These are phyloP conservation scores for Salix viminalis DNA, from an alignment of 345 rosid genomes.

Conservation along the genomic window DNA sequence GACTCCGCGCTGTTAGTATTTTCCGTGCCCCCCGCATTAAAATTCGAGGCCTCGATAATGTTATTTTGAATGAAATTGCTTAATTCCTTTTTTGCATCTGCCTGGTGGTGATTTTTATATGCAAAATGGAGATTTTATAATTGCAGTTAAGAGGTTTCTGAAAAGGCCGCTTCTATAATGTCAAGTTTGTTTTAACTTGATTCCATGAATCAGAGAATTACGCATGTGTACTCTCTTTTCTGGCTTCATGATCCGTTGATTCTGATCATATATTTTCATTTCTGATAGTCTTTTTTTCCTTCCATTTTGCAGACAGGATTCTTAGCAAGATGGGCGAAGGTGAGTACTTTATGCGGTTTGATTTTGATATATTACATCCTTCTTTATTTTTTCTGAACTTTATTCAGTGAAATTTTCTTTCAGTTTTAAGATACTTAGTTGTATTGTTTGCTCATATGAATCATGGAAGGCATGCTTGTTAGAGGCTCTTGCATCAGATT, in stretches of 20 bases:
- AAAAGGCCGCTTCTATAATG: not conserved
- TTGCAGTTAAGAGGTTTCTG: not conserved
- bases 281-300: constrained; percentile 10
- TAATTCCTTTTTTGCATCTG: not conserved
- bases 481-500: not conserved
- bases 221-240: too few relatives aligned
- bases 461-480: not conserved
- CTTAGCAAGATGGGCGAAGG: constrained; percentile 91
- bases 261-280: not conserved
- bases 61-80: not conserved
- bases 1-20: constrained; percentile 56
- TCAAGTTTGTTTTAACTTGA: not conserved
- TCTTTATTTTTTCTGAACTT: not conserved
- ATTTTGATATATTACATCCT: not conserved
- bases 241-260: not conserved
- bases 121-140: too few relatives aligned
- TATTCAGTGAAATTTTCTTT: not conserved
- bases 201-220: too few relatives aligned
- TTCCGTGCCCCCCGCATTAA: not conserved
- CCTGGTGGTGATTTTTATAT: too few relatives aligned
- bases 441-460: not conserved
- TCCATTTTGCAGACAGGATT: constrained; percentile 55
- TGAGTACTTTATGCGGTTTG: constrained; percentile 18
- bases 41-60: not conserved
- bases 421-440: not conserved